phyloP scores from a whole-genome alignment of 2,329 filamentous ascomycete genomes.

The Alternaria brassicae region DNA sequence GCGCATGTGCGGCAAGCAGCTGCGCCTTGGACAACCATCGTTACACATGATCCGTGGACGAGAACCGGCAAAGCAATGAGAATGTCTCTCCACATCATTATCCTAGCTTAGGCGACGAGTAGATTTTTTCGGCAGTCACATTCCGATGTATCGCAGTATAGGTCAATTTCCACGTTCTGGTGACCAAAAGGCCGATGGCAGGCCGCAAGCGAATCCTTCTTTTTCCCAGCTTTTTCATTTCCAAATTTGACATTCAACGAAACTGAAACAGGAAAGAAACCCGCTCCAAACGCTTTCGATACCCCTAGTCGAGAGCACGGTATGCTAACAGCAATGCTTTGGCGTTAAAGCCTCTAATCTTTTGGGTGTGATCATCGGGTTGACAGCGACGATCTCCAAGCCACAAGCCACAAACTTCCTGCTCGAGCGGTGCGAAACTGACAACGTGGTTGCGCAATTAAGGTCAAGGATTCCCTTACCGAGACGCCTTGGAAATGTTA shows the following conservation, averaged over 20 bases:
- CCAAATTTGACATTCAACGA: slow-evolving; percentile 17
- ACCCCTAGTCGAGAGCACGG: not conserved
- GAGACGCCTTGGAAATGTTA: slow-evolving; percentile 26
- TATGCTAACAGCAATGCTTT: slow-evolving; percentile 13
- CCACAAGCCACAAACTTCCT: slow-evolving; percentile 12
- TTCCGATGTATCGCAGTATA: not conserved
- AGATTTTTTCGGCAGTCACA: not conserved
- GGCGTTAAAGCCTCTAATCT: slow-evolving; percentile 12
- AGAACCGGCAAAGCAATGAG: slow-evolving; percentile 1
- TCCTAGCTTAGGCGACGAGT: not conserved
- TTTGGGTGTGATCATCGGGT: slow-evolving; percentile 25
- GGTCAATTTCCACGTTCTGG: not conserved
- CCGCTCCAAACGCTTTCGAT: not conserved
- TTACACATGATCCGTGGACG: slow-evolving; percentile 4
- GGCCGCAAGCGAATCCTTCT: not conserved
- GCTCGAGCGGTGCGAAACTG: slow-evolving; percentile 9
- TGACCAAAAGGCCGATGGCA: not conserved
- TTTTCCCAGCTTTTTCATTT: slow-evolving; percentile 4
- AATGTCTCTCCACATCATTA: not conserved
- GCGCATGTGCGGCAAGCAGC: not conserved
- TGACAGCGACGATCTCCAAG: slow-evolving; percentile 19
- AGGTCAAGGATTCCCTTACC: slow-evolving; percentile 30
- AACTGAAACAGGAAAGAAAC: not conserved
- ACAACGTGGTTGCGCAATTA: slow-evolving; percentile 30
- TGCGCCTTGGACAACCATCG: not conserved